phyloP scores from a whole-genome alignment of 73 alveolate genomes.

The Symbiodinium pilosum region DNA sequence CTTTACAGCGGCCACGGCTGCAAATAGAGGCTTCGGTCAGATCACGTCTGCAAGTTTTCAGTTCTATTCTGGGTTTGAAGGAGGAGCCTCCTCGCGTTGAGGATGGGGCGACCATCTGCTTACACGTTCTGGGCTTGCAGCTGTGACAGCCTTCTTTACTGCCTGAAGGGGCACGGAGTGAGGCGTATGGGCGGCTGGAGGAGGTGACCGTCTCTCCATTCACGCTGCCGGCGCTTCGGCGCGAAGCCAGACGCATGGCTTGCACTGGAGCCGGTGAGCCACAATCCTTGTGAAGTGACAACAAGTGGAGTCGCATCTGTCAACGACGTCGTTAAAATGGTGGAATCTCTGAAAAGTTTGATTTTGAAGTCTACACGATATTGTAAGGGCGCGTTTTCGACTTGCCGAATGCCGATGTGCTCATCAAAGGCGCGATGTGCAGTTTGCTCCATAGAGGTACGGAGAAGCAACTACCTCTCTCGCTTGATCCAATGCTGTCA shows the following conservation, averaged over 20 bases:
- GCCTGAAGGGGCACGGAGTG: too few species aligned
- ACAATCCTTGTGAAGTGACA: too few species aligned
- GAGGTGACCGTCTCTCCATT: slow-evolving; percentile 42
- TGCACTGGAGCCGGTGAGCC: background rate
- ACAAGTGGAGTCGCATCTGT: too few species aligned
- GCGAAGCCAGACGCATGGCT: slow-evolving; percentile 18
- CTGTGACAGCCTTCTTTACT: background rate
- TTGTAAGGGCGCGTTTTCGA: slow-evolving; percentile 24
- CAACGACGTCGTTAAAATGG: too few species aligned
- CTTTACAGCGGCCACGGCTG: background rate
- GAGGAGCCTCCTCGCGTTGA: background rate
- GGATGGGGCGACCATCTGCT: background rate
- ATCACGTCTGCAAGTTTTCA: too few species aligned
- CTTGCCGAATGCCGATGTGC: slow-evolving; percentile 69
- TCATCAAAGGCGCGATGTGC: slow-evolving; percentile 24
- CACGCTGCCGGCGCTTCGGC: slow-evolving; percentile 43
- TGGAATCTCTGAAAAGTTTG: too few species aligned
- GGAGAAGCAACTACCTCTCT: background rate
- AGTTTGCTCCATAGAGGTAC: background rate
- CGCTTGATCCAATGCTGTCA: background rate
- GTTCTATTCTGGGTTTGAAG: background rate
- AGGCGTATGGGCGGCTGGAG: slow-evolving; percentile 77
- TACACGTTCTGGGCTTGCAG: background rate
- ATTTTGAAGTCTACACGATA: too few species aligned
- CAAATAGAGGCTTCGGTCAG: background rate